Evolutionary conservation across 2,329 filamentous ascomycete genomes (phyloP).

Genomic region (Cadophora sp.): DNA sequence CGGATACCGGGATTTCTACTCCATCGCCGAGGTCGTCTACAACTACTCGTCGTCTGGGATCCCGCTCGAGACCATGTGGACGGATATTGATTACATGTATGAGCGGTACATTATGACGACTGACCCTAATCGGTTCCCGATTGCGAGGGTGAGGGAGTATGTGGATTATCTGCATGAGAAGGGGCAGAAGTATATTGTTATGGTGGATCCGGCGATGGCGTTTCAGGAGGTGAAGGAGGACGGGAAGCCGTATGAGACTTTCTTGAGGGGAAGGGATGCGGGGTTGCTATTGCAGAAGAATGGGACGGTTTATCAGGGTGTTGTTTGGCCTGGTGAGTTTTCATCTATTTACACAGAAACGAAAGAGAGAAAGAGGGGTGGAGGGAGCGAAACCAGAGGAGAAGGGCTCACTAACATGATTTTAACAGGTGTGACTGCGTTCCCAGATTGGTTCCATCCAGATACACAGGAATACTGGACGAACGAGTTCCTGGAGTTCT

Average conservation of each 20-base stretch:
- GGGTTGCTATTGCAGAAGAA: constrained; percentile 51
- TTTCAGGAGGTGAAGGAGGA: constrained; percentile 52
- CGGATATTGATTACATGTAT: constrained; percentile 68
- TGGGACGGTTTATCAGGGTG: constrained; percentile 64
- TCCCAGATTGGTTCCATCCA: constrained; percentile 77
- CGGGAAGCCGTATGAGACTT: constrained; percentile 48
- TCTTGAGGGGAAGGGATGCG: constrained; percentile 47
- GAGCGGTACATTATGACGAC: constrained; percentile 47
- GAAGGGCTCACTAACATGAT: not conserved
- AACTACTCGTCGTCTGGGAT: constrained; percentile 72
- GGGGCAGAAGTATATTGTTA: constrained; percentile 75
- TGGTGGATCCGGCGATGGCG: constrained; percentile 75
- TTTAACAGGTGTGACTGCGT: constrained; percentile 65
- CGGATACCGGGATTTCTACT: constrained; percentile 68
- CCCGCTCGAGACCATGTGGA: constrained; percentile 74
- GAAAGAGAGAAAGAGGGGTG: too few relatives aligned
- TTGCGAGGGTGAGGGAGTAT: constrained; percentile 67
- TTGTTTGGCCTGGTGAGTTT: constrained; percentile 70
- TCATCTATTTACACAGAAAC: too few relatives aligned
- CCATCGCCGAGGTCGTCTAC: constrained; percentile 70
- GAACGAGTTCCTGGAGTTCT: constrained; percentile 69
- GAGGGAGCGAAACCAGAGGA: too few relatives aligned
- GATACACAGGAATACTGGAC: constrained; percentile 73
- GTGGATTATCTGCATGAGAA: constrained; percentile 70
- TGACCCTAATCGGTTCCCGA: constrained; percentile 66